Conservation (phyloP, 768 basidiomycete species). For the Lactarius indigo region DNA sequence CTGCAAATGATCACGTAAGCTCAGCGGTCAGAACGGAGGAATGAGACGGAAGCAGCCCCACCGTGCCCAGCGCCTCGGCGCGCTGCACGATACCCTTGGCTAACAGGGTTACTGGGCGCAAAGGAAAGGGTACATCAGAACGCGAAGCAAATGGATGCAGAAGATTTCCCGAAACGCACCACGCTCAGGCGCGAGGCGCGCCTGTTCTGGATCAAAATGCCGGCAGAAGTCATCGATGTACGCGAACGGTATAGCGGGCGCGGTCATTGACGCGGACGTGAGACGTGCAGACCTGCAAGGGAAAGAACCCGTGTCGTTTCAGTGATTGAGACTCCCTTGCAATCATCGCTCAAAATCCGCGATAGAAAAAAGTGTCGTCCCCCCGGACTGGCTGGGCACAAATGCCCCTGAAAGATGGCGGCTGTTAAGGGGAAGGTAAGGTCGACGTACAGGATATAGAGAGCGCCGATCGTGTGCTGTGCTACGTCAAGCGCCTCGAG, state of each 20-base stretch:
- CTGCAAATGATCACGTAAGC: conserved; percentile 34
- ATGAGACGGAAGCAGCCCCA: conserved; percentile 32
- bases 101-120: conserved; percentile 53
- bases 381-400: not conserved
- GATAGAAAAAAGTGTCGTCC: not conserved
- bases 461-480: conserved; percentile 15
- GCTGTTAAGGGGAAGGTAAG: not conserved
- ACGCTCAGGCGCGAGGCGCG: conserved; percentile 65
- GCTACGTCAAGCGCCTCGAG: conserved; percentile 17
- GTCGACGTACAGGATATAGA: conserved; percentile 17
- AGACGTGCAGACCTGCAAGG: conserved; percentile 17
- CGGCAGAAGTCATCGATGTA: conserved; percentile 55
- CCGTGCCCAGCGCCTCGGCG: conserved; percentile 49
- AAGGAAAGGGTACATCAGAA: conserved; percentile 1
- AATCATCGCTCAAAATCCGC: not conserved
- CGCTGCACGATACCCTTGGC: conserved; percentile 59
- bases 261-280: not conserved
- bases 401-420: not conserved
- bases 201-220: conserved; percentile 58
- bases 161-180: conserved; percentile 35
- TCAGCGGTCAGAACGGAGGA: conserved; percentile 1
- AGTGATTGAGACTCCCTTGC: not conserved
- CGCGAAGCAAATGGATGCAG: not conserved
- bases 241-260: conserved; percentile 7
- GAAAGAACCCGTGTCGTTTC: not conserved